phyloP scores from a whole-genome alignment of 2,329 filamentous ascomycete genomes.

The Claviceps sp. region DNA sequence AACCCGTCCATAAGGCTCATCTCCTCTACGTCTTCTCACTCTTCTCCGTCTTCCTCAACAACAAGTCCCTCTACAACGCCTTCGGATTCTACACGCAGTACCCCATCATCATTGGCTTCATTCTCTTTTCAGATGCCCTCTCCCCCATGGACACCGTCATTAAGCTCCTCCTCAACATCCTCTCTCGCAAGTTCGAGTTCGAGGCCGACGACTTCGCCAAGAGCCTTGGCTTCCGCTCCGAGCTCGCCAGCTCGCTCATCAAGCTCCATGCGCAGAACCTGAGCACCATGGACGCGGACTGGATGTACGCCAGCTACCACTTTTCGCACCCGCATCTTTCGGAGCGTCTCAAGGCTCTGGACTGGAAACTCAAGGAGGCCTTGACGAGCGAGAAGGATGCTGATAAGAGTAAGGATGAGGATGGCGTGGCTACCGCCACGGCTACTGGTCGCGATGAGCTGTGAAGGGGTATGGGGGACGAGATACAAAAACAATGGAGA shows the following conservation, averaged over 20 bases:
- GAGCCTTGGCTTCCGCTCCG: slow-evolving; percentile 66
- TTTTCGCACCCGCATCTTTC: slow-evolving; percentile 95
- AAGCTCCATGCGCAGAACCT: slow-evolving; percentile 98
- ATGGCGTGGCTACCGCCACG: slow-evolving; percentile 49
- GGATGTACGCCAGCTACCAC: slow-evolving; percentile 96
- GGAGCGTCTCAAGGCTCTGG: slow-evolving; percentile 80
- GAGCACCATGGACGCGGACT: slow-evolving; percentile 97
- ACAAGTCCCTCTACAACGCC: slow-evolving; percentile 74
- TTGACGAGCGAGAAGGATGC: slow-evolving; percentile 28
- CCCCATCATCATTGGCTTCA: slow-evolving; percentile 93
- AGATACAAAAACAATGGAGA: neutral
- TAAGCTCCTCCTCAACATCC: slow-evolving; percentile 89
- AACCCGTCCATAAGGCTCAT: slow-evolving; percentile 48
- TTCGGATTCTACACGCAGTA: slow-evolving; percentile 78
- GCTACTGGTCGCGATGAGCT: slow-evolving; percentile 63
- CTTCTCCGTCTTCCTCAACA: slow-evolving; percentile 96
- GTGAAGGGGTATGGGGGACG: slow-evolving; percentile 20
- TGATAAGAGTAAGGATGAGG: slow-evolving; percentile 23
- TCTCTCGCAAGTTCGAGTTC: slow-evolving; percentile 91
- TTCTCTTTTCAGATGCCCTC: slow-evolving; percentile 94
- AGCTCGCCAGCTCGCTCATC: slow-evolving; percentile 79
- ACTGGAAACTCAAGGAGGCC: slow-evolving; percentile 58
- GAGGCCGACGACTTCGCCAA: slow-evolving; percentile 87
- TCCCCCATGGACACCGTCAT: slow-evolving; percentile 88
- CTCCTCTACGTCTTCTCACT: slow-evolving; percentile 94